These are phyloP conservation scores for Pichia occidentalis DNA, from an alignment of 805 yeast species.

Conservation along the genomic window DNA sequence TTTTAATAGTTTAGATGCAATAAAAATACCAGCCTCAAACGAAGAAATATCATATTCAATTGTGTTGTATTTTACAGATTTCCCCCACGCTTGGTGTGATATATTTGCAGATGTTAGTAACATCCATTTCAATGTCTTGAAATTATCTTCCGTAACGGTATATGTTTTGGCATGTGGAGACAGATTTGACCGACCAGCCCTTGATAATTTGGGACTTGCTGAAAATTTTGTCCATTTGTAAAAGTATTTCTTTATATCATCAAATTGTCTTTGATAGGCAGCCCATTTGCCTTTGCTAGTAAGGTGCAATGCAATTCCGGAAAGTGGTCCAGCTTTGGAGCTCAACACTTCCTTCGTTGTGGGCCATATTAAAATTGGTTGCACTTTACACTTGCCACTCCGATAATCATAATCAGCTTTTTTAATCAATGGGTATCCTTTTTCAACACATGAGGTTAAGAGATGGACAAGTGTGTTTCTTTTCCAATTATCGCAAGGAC, in stretches of 20 bases:
- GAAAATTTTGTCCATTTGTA: conserved; percentile 36
- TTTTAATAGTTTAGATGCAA: conserved; percentile 29
- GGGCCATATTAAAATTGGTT: conserved; percentile 31
- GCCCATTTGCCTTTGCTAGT: conserved; percentile 16
- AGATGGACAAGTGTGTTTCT: conserved; percentile 42
- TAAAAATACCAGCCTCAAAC: conserved; percentile 51
- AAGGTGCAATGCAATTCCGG: conserved; percentile 28
- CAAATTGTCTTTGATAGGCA: conserved; percentile 32
- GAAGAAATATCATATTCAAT: conserved; percentile 34
- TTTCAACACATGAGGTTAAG: conserved; percentile 39
- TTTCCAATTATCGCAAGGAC: conserved; percentile 32
- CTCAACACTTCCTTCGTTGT: conserved; percentile 24
- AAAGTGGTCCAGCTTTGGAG: conserved; percentile 17
- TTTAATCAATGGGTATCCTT: conserved; percentile 21
- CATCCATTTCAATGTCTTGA: conserved; percentile 55
- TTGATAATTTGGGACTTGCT: conserved; percentile 14
- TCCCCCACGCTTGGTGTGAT: conserved; percentile 81
- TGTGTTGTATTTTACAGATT: conserved; percentile 19
- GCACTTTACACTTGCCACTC: conserved; percentile 10
- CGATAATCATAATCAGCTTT: conserved; percentile 14
- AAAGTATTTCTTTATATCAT: conserved; percentile 37
- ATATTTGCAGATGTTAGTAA: conserved; percentile 69
- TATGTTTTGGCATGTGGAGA: conserved; percentile 63
- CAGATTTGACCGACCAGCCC: conserved; percentile 24
- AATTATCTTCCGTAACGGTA: conserved; percentile 45